Percentiles rank a stretch among this genome's conserved stretches.
phyloP scores from a whole-genome alignment of 139 green algal genomes.

The Spirogloea muscicola region DNA sequence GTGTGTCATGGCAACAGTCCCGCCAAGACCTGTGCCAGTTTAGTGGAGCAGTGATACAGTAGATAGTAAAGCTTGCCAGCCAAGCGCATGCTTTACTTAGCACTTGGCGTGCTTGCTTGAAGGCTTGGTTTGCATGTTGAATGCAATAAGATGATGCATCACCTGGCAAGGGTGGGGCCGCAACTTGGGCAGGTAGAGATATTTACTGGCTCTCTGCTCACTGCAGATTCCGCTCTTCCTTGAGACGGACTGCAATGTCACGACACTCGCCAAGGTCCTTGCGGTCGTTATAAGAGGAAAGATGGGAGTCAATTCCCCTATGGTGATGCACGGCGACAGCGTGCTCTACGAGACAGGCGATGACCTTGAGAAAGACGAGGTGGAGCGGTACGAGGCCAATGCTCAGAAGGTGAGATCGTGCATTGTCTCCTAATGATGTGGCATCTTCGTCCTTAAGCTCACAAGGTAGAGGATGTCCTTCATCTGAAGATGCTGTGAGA shows the following conservation, averaged over 20 bases:
- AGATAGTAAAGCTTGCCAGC: too few relatives aligned
- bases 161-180: too few relatives aligned
- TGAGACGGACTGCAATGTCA: constrained; percentile 7
- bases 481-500: too few relatives aligned
- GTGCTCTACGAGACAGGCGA: constrained; percentile 26
- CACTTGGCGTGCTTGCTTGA: too few relatives aligned
- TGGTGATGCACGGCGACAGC: constrained; percentile 8
- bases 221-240: constrained; percentile 19
- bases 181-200: too few relatives aligned
- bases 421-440: not conserved
- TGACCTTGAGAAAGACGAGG: constrained; percentile 26
- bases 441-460: not conserved
- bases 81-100: too few relatives aligned
- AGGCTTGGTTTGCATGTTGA: too few relatives aligned
- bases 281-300: not conserved
- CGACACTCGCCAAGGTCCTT: constrained; percentile 16
- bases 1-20: too few relatives aligned
- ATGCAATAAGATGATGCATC: too few relatives aligned
- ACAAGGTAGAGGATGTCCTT: not conserved
- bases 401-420: constrained; percentile 16
- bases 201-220: too few relatives aligned
- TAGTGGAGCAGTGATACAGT: too few relatives aligned
- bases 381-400: constrained; percentile 6
- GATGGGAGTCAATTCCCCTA: constrained; percentile 10
- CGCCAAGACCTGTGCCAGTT: too few relatives aligned